These are phyloP conservation scores for Psilocybe cubensis DNA, from an alignment of 768 basidiomycete genomes.

Conservation along the genomic window DNA sequence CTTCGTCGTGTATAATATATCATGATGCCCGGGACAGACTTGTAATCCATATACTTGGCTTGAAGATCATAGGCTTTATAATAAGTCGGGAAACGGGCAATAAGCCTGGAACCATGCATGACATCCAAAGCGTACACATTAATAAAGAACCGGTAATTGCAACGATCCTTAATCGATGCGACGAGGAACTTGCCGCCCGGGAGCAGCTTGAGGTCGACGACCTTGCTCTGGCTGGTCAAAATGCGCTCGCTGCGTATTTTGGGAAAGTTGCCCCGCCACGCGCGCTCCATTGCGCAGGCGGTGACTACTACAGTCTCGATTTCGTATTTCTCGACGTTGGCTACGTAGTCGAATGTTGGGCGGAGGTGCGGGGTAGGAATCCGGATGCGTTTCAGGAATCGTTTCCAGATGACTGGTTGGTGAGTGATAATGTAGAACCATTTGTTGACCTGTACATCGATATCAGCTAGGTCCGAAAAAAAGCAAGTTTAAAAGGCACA, in stretches of 20 bases:
- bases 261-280: constrained; percentile 53
- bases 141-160: constrained; percentile 50
- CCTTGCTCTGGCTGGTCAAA: constrained; percentile 37
- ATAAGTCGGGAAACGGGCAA: constrained; percentile 53
- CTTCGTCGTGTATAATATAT: constrained; percentile 54
- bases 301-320: constrained; percentile 63
- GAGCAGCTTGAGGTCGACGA: constrained; percentile 57
- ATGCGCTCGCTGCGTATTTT: constrained; percentile 28
- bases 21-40: constrained; percentile 51
- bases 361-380: constrained; percentile 65
- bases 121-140: constrained; percentile 62
- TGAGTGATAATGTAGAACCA: constrained; percentile 66
- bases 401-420: constrained; percentile 72
- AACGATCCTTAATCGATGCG: constrained; percentile 55
- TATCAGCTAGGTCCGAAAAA: background rate
- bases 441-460: constrained; percentile 54
- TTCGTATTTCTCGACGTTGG: constrained; percentile 41
- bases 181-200: constrained; percentile 73
- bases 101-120: constrained; percentile 42
- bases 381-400: constrained; percentile 54
- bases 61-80: constrained; percentile 59
- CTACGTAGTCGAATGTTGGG: constrained; percentile 53
- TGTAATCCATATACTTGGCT: constrained; percentile 60
- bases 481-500: constrained; percentile 3
- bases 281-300: constrained; percentile 61